Evolutionary conservation across 2,329 filamentous ascomycete genomes (phyloP).

Genomic region (Microsporum audouinii): DNA sequence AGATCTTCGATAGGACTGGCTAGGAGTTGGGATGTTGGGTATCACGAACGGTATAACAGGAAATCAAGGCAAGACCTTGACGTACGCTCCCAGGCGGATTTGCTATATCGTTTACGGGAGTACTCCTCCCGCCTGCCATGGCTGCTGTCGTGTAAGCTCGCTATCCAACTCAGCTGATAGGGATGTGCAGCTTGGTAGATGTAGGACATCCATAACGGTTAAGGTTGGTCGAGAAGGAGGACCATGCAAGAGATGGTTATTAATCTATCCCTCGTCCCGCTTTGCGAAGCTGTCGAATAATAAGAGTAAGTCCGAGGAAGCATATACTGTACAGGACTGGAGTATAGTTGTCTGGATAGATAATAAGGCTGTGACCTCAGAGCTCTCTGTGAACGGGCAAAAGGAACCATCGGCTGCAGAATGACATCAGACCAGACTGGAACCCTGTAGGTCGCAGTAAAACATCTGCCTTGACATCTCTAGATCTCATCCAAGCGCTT

Average conservation of each 20-base stretch:
- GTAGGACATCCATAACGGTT: not conserved
- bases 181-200: not conserved
- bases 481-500: not conserved
- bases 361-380: not conserved
- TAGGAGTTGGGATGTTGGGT: not conserved
- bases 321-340: too few relatives aligned
- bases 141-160: not conserved
- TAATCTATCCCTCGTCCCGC: too few relatives aligned
- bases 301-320: too few relatives aligned
- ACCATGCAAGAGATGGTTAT: not conserved
- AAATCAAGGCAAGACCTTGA: not conserved
- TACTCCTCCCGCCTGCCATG: not conserved
- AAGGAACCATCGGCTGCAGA: not conserved
- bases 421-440: not conserved
- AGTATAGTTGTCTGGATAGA: too few relatives aligned
- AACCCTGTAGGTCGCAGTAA: not conserved
- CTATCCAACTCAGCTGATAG: not conserved
- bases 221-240: not conserved
- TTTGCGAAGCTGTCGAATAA: too few relatives aligned
- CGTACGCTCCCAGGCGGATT: not conserved
- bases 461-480: not conserved
- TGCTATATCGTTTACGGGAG: not conserved
- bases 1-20: not conserved
- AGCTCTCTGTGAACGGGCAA: not conserved
- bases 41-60: not conserved